Base-by-base conservation (phyloP, 1,284 basidiomycete species). In the Coniferiporia weirii region DNA sequence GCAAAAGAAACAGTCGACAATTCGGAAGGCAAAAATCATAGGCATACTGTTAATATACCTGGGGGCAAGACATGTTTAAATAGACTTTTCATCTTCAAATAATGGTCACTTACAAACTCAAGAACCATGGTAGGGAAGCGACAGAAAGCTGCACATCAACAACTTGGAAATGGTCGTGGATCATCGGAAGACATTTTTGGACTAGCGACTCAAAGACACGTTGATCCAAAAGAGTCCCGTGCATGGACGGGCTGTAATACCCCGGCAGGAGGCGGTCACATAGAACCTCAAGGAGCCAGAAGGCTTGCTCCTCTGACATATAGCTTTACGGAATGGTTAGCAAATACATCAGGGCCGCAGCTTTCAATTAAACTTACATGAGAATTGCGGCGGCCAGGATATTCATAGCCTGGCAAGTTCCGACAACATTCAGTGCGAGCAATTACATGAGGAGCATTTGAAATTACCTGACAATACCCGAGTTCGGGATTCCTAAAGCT, bases 41-140 rank as follows among this genome's bases (percentile, higher is more conserved):
- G 97, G 97, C 94, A 99, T 98, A 67, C 93, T 96, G 75, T 98
- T 98, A 76, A 99, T 98, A 72, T 87, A 95, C 64, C 93, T 91
- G 50, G 61, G 38, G 59, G 27, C 5, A 43, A 13, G 20, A 10
- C 45, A 47, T 10, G n/a, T 38, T 53, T 40, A 7, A 1, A 36
- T 32, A 19, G 38, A 45, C 15, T 20, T 2, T 19, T 54, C 35
- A 13, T 46, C 32, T 10, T 43, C 19, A 36, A 46, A 27, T 40
- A 47, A 38, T 17, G 27, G 32, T n/a, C 58, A 77, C 87, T 64
- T 71, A 95, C 85, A 96, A 76, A 69, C 92, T 94, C 66, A 99
- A 75, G 78, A 99, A 99, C 97, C 97, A 99, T 10, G 97, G 97
- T 34, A 99, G 74, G 1, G 94, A 97, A 1, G 97, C 97, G 10